Base-by-base conservation (phyloP, 2,329 filamentous ascomycete genomes). In the Magnaporthiopsis rhizophila region DNA sequence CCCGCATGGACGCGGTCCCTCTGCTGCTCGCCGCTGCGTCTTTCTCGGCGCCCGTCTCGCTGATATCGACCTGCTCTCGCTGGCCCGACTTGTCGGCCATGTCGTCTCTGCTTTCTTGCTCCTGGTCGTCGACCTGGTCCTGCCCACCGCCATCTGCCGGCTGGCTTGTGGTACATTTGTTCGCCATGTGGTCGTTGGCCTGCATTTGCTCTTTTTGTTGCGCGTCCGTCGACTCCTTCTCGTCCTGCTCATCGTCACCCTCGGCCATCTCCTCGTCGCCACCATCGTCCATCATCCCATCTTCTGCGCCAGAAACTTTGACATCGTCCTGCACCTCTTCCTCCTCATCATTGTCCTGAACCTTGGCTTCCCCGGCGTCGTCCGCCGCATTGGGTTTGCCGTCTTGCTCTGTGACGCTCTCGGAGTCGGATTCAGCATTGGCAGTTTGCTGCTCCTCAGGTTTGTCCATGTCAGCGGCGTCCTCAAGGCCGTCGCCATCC, bases 111-210 rank as follows among this genome's bases (percentile, higher is more conserved):
- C 73, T 63, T 26, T 63, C 63, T 32, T 61, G 62, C 56, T 68
- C 61, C 18, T 69, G 62, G 7, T 67, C 64, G 18, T 65, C 61
- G 18, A 59, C 68, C 36, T 87, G 82, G 62, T 89, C 85, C 64
- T 88, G 83, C 61, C 89, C 88, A 62, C 86, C 82, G 2, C 88
- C 82, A 58, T 84, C 85, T 75, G 86, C 84, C 58, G 84, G 81
- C 63, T 89, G 86, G 73, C 83, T 89, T 8, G 85, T 83, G 0
- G 84, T 85, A 15, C 81, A 82, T 65, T 89, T 83, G n/a, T 90
- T 86, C 1, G 81, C 79, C 30, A 82, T 79, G 32, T 81, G 80
- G 3, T 84, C 78, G 58, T 81, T 80, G n/a, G 78, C 75, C 62
- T 86, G 83, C 64, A 86, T 71, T 50, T 65, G 66, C 13, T 69